These are phyloP conservation scores for Linaria vulgaris DNA, from an alignment of 257 asterid species.

Conservation along the genomic window DNA sequence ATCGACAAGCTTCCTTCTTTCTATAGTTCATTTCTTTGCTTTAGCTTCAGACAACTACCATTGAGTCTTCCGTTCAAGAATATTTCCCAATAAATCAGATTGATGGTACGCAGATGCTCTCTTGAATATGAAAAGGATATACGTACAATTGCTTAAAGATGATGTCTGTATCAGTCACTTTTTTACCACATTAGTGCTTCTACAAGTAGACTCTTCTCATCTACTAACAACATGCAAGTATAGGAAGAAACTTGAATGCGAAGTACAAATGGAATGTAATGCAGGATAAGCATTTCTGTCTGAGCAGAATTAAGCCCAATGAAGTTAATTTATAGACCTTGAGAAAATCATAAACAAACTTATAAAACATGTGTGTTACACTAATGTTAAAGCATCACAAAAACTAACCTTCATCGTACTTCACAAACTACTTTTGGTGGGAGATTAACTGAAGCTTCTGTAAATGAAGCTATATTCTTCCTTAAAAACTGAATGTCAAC, in stretches of 20 bases:
- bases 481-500: no score
- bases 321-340: not conserved
- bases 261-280: not conserved
- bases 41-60: no score
- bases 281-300: no score
- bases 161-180: not conserved
- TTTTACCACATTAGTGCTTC: not conserved
- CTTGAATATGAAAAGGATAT: no score
- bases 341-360: not conserved
- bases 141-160: no score
- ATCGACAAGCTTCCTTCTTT: constrained; percentile 1
- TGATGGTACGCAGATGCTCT: no score
- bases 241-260: not conserved
- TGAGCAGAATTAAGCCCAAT: not conserved
- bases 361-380: not conserved
- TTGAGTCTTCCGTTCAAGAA: no score
- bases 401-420: not conserved
- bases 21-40: no score
- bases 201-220: not conserved
- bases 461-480: not conserved
- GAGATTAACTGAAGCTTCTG: not conserved
- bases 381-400: no score
- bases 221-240: not conserved
- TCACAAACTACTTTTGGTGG: not conserved
- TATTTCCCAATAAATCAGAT: no score